Percentiles rank a stretch among this genome's conserved stretches.
phyloP scores from a whole-genome alignment of 495 filamentous ascomycete genomes.

The Staphylotrichum tortipilum region DNA sequence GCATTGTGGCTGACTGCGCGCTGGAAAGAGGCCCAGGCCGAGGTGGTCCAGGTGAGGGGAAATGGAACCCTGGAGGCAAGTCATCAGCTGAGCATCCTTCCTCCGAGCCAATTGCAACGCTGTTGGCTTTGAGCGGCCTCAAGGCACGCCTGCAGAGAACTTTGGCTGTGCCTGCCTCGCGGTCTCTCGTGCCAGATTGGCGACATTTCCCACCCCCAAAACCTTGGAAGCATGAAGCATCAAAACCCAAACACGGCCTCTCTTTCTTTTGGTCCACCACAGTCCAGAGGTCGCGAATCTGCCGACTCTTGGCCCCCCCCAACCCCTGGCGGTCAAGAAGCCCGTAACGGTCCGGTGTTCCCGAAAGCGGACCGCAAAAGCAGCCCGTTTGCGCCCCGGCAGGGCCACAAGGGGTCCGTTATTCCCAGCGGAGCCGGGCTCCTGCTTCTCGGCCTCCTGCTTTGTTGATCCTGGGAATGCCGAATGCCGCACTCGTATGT shows the following conservation, averaged over 20 bases:
- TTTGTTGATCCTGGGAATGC: neutral
- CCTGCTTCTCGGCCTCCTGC: constrained; percentile 1
- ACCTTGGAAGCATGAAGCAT: too few species aligned
- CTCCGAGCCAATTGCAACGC: too few species aligned
- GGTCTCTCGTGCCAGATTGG: too few species aligned
- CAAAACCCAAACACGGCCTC: too few species aligned
- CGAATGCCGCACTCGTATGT: neutral
- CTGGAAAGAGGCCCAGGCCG: neutral
- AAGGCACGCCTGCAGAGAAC: too few species aligned
- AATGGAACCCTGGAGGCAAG: neutral
- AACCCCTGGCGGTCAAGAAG: neutral
- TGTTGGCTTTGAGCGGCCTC: neutral
- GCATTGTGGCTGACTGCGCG: neutral
- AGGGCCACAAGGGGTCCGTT: neutral
- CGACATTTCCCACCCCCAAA: too few species aligned
- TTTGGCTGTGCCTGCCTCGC: too few species aligned
- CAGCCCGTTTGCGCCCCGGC: constrained; percentile 1
- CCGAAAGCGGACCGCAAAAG: constrained; percentile 11
- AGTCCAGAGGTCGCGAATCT: too few species aligned
- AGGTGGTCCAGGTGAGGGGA: neutral
- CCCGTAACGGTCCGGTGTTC: constrained; percentile 1
- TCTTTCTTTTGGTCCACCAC: too few species aligned
- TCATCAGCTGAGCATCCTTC: constrained; percentile 1
- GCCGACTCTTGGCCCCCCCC: too few species aligned
- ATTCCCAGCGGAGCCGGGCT: neutral